Evolutionary conservation across 768 basidiomycete genomes (phyloP).

Genomic region (Myochromella boudieri): DNA sequence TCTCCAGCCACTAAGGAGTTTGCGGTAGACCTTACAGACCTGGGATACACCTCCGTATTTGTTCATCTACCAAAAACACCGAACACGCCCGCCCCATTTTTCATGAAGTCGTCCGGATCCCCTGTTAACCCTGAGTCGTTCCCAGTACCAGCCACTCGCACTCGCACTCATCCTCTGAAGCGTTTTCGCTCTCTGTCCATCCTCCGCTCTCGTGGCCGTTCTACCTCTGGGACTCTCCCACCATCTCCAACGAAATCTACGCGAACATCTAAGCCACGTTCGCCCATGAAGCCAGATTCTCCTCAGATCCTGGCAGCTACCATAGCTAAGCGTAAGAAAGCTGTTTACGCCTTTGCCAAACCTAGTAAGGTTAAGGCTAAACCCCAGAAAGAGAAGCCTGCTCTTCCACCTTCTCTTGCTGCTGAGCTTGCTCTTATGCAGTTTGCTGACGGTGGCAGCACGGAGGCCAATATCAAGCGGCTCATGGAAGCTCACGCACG

Average conservation of each 20-base stretch:
- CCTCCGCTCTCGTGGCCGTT: conserved; percentile 38
- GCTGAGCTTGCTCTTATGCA: conserved; percentile 73
- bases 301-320: conserved; percentile 27
- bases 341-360: conserved; percentile 48
- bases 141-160: conserved; percentile 22
- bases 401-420: conserved; percentile 50
- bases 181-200: conserved; percentile 54
- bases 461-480: conserved; percentile 53
- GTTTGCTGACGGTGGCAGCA: conserved; percentile 61
- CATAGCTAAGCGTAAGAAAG: conserved; percentile 51
- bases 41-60: conserved; percentile 70
- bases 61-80: conserved; percentile 57
- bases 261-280: conserved; percentile 20
- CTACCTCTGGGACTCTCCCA: conserved; percentile 19
- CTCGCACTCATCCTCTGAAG: conserved; percentile 27
- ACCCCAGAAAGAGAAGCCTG: conserved; percentile 20
- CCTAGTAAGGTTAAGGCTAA: conserved; percentile 43
- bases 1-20: conserved; percentile 49
- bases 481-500: conserved; percentile 57
- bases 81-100: conserved; percentile 36
- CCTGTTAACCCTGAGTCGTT: conserved; percentile 14
- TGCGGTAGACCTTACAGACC: conserved; percentile 51
- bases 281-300: conserved; percentile 14
- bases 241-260: conserved; percentile 22
- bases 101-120: conserved; percentile 22